Evolutionary conservation across 768 basidiomycete species (phyloP).

Genomic region (Fomitopsis pulvina): DNA sequence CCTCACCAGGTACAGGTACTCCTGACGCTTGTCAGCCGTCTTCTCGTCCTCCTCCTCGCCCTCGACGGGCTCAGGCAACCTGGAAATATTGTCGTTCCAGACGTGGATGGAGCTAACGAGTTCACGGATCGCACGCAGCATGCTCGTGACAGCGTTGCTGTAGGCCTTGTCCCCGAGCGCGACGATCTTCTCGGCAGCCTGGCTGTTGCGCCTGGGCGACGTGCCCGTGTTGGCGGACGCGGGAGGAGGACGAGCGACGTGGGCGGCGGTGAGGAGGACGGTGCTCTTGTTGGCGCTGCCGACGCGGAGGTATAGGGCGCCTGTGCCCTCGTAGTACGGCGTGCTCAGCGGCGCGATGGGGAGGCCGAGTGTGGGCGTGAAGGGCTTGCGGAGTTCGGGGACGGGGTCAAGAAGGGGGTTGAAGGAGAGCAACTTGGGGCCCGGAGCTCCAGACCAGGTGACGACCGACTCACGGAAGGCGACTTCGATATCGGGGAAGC

Average conservation of each 20-base stretch:
- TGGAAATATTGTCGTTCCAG: slow-evolving; percentile 17
- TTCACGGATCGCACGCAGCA: slow-evolving; percentile 2
- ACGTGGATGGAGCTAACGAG: slow-evolving; percentile 1
- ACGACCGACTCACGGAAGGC: slow-evolving; percentile 2
- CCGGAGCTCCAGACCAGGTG: background rate
- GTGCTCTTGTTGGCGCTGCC: slow-evolving; percentile 18
- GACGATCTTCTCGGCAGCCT: slow-evolving; percentile 4
- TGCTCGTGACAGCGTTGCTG: slow-evolving; percentile 1
- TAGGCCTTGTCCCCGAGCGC: slow-evolving; percentile 6
- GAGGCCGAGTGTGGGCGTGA: slow-evolving; percentile 31
- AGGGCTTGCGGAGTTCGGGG: slow-evolving; percentile 17
- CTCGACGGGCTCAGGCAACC: slow-evolving; percentile 16
- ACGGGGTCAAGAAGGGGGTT: background rate
- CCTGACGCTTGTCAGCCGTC: slow-evolving; percentile 2
- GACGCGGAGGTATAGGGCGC: slow-evolving; percentile 26
- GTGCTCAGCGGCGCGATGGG: slow-evolving; percentile 13
- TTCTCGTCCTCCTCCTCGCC: slow-evolving; percentile 15
- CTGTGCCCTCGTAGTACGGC: slow-evolving; percentile 18
- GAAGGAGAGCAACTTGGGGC: slow-evolving; percentile 1
- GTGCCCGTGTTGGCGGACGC: slow-evolving; percentile 18
- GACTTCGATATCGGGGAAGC: slow-evolving; percentile 6
- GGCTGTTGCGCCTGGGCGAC: background rate
- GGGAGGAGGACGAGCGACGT: slow-evolving; percentile 30
- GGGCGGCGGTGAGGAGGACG: slow-evolving; percentile 23
- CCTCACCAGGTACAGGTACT: background rate